These are phyloP conservation scores for Aspergillus ustus DNA, from an alignment of 2,329 filamentous ascomycete species.

Conservation along the genomic window DNA sequence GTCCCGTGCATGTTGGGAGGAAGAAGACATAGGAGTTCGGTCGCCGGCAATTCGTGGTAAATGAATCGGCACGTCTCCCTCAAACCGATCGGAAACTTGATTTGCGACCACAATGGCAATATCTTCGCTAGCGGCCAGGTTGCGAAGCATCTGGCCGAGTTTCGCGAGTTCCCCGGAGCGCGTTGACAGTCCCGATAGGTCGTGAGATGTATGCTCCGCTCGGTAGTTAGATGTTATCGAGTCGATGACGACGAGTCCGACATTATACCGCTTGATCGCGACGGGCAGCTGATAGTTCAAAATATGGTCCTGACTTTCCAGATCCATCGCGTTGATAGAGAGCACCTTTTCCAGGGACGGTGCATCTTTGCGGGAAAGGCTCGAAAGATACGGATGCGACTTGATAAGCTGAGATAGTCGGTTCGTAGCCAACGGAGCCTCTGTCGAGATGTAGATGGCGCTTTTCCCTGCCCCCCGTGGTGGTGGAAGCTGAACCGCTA, in stretches of 20 bases:
- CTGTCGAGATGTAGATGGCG: conserved; percentile 94
- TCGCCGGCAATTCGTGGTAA: conserved; percentile 7
- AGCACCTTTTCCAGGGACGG: conserved; percentile 78
- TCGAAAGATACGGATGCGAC: conserved; percentile 64
- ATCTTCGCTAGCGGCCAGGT: conserved; percentile 73
- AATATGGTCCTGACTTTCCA: conserved; percentile 95
- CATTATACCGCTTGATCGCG: conserved; percentile 72
- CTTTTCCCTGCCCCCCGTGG: conserved; percentile 72
- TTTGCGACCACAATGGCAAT: conserved; percentile 91
- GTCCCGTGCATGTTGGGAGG: conserved; percentile 20
- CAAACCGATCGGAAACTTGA: conserved; percentile 90
- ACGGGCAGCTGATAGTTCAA: conserved; percentile 90
- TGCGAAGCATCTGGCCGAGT: conserved; percentile 73
- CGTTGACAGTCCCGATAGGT: conserved; percentile 65
- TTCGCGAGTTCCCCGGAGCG: conserved; percentile 77
- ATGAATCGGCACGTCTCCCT: conserved; percentile 28
- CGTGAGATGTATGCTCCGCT: conserved; percentile 66
- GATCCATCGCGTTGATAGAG: conserved; percentile 81
- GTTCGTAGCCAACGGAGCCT: conserved; percentile 79
- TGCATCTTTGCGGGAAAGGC: conserved; percentile 42
- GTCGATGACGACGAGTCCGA: conserved; percentile 85
- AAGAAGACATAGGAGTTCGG: conserved; percentile 16
- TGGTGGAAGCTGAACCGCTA: conserved; percentile 79
- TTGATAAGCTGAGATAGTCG: conserved; percentile 80
- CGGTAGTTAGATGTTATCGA: conserved; percentile 95